These are phyloP conservation scores for Paraleonurus japonicus DNA, from an alignment of 257 asterid species.

Conservation along the genomic window DNA sequence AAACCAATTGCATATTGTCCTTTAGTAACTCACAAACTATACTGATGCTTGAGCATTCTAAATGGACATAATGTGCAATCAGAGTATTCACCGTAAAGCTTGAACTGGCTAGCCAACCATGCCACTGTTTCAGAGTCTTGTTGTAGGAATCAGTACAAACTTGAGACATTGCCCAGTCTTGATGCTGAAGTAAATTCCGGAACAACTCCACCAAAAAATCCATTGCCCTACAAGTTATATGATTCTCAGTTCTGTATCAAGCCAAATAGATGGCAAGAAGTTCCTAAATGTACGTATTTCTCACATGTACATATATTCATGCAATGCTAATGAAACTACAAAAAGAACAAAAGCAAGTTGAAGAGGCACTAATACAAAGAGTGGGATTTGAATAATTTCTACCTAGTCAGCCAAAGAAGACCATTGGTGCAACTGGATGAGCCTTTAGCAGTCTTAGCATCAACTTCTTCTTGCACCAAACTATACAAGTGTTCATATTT, in stretches of 20 bases:
- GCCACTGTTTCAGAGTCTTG: constrained; percentile 87
- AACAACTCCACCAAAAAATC: constrained; percentile 89
- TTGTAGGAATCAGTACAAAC: constrained; percentile 80
- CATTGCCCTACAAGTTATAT: constrained; percentile 72
- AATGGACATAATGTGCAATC: constrained; percentile 12
- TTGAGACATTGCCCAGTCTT: constrained; percentile 92
- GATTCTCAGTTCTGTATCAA: constrained; percentile 1
- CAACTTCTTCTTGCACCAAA: constrained; percentile 90
- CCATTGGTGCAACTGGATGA: constrained; percentile 98
- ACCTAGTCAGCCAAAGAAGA: constrained; percentile 99
- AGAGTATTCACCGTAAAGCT: constrained; percentile 65
- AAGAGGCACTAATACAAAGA: constrained; percentile 3
- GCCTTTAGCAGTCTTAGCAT: constrained; percentile 84
- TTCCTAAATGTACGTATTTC: neutral
- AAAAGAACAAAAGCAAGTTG: constrained; percentile 11
- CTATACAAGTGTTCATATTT: constrained; percentile 68
- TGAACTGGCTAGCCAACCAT: constrained; percentile 98
- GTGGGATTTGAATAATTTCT: constrained; percentile 15
- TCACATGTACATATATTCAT: neutral
- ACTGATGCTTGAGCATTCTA: neutral
- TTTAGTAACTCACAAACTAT: constrained; percentile 1
- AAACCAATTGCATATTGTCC: neutral
- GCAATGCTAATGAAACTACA: constrained; percentile 4
- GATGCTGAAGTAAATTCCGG: constrained; percentile 65
- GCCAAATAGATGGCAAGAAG: constrained; percentile 18